These are phyloP conservation scores for Rhizopogon roseolus DNA, from an alignment of 768 basidiomycete genomes.

Conservation along the genomic window DNA sequence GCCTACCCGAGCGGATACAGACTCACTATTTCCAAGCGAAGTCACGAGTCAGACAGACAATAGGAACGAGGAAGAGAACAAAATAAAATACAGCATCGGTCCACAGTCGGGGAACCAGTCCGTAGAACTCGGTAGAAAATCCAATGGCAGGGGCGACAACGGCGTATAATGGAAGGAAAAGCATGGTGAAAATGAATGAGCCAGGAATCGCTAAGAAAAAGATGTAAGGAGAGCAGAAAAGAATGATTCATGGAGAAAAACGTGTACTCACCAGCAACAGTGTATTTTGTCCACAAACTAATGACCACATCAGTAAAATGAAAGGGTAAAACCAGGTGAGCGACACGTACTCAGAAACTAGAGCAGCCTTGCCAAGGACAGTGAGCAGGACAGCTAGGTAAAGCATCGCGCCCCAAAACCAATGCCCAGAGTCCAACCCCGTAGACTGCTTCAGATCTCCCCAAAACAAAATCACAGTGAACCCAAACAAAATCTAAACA, in stretches of 20 bases:
- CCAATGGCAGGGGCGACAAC: conserved; percentile 79
- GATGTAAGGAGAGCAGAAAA: conserved; percentile 3
- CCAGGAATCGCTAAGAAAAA: conserved; percentile 79
- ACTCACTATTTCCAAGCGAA: conserved; percentile 95
- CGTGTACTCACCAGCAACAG: conserved; percentile 67
- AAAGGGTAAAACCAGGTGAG: background rate
- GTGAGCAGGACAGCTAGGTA: conserved; percentile 92
- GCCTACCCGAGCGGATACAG: background rate
- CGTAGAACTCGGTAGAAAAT: conserved; percentile 87
- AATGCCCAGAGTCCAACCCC: conserved; percentile 88
- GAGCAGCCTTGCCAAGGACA: conserved; percentile 93
- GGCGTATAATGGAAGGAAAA: conserved; percentile 88
- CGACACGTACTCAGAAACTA: conserved; percentile 87
- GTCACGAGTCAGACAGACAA: conserved; percentile 82
- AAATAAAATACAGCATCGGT: conserved; percentile 87
- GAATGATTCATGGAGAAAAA: background rate
- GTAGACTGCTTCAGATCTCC: conserved; percentile 79
- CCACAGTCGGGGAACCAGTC: conserved; percentile 90
- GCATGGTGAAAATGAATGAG: conserved; percentile 95
- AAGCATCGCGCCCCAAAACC: conserved; percentile 98
- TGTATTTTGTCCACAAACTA: conserved; percentile 99
- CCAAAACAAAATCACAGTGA: conserved; percentile 90
- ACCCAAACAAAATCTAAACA: conserved; percentile 74
- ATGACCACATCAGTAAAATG: conserved; percentile 1
- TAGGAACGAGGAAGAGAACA: conserved; percentile 76